A percentile compares a stretch with the other conserved stretches of the same genome.
Conservation (phyloP, 2,329 filamentous ascomycete genomes). For the Elsinoe ampelina region DNA sequence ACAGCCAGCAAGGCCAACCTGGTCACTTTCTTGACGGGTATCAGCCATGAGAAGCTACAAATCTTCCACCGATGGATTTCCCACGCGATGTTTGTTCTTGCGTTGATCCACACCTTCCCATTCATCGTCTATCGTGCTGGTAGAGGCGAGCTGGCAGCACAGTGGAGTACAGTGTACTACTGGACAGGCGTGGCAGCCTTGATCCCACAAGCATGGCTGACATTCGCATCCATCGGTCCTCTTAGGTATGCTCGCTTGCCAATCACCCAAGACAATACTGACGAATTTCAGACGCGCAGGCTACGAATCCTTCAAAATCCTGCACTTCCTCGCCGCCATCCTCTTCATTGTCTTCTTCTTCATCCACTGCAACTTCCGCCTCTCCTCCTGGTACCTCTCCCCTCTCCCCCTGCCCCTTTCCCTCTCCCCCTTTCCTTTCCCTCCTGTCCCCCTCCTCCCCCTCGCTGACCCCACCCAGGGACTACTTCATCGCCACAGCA, state of each 20-base stretch:
- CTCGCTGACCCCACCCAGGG: constrained; percentile 38
- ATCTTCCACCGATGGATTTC: constrained; percentile 88
- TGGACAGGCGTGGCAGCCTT: constrained; percentile 27
- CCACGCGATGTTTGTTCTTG: constrained; percentile 74
- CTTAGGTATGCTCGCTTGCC: constrained; percentile 51
- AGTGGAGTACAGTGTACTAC: constrained; percentile 44
- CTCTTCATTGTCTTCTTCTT: constrained; percentile 56
- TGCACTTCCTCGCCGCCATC: constrained; percentile 56
- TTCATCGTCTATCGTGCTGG: constrained; percentile 71
- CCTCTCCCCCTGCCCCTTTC: constrained; percentile 48
- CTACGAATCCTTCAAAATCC: constrained; percentile 63
- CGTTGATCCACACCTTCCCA: constrained; percentile 74
- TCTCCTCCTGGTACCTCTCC: constrained; percentile 53
- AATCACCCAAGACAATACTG: constrained; percentile 46
- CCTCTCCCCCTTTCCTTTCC: constrained; percentile 33
- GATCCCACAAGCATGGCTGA: constrained; percentile 55
- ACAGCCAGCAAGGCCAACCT: constrained; percentile 87
- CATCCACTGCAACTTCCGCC: constrained; percentile 47
- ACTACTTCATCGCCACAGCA: constrained; percentile 51
- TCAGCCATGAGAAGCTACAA: constrained; percentile 84
- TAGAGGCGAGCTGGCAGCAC: constrained; percentile 48
- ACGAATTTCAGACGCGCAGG: constrained; percentile 53
- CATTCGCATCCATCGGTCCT: constrained; percentile 56
- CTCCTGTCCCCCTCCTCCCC: too few relatives aligned
- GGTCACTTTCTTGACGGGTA: constrained; percentile 73